Conservation (phyloP, 2,329 filamentous ascomycete genomes). For the Colletotrichum salicis region DNA sequence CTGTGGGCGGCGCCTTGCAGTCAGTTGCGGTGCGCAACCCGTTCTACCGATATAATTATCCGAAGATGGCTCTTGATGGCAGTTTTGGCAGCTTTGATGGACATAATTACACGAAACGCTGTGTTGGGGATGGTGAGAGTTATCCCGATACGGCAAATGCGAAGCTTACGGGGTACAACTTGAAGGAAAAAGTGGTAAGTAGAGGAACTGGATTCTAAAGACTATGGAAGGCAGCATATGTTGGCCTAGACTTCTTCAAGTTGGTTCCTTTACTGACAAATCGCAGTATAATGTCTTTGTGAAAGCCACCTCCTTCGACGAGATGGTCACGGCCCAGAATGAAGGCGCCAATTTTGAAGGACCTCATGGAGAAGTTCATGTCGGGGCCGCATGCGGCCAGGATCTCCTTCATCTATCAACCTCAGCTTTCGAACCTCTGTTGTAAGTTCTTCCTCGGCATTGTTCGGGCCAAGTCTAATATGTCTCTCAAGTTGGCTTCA, state of each 20-base stretch:
- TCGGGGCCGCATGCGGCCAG: conserved; percentile 47
- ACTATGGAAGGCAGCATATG: background rate
- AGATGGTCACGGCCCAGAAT: conserved; percentile 53
- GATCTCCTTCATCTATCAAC: conserved; percentile 51
- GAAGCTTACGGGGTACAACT: conserved; percentile 44
- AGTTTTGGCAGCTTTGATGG: conserved; percentile 48
- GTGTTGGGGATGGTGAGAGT: conserved; percentile 37
- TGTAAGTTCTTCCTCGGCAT: conserved; percentile 46
- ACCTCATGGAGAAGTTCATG: conserved; percentile 57
- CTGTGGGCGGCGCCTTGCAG: conserved; percentile 44
- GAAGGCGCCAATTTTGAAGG: conserved; percentile 54
- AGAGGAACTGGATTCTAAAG: background rate
- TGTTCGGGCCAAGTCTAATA: conserved; percentile 3
- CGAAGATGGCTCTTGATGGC: conserved; percentile 48
- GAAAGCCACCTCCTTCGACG: conserved; percentile 48
- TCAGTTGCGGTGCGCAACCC: conserved; percentile 59
- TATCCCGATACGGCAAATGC: conserved; percentile 54
- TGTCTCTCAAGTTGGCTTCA: conserved; percentile 55
- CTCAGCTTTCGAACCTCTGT: conserved; percentile 58
- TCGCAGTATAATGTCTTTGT: conserved; percentile 55
- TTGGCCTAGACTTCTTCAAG: too few species aligned
- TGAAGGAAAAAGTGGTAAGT: conserved; percentile 56
- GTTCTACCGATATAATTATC: conserved; percentile 62
- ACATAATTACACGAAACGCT: conserved; percentile 24
- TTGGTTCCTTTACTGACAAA: conserved; percentile 4